Evolutionary conservation across 768 basidiomycete genomes (phyloP).

Genomic region (Lactifluus hygrophoroides): DNA sequence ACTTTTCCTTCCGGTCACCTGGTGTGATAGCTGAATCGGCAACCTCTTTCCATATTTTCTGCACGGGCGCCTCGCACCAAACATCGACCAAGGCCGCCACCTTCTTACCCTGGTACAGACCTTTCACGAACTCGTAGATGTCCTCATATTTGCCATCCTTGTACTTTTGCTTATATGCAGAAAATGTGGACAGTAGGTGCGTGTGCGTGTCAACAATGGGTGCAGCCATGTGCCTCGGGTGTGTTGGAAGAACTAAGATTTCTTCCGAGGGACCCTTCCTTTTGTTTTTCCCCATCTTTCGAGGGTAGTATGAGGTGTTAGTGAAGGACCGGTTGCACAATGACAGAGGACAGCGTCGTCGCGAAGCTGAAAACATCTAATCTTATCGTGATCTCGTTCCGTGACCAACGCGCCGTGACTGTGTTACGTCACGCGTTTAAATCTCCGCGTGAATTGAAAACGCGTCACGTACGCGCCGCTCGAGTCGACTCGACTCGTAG

Average conservation of each 20-base stretch:
- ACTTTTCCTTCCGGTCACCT: constrained; percentile 40
- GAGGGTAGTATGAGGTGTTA: background rate
- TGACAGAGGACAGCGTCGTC: background rate
- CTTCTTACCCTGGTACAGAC: constrained; percentile 46
- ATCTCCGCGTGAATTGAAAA: constrained; percentile 12
- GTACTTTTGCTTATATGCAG: constrained; percentile 54
- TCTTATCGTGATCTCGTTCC: background rate
- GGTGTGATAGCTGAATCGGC: constrained; percentile 58
- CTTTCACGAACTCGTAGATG: constrained; percentile 64
- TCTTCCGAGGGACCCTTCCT: constrained; percentile 15
- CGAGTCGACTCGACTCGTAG: no score
- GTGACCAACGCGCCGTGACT: constrained; percentile 15
- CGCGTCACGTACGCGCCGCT: background rate
- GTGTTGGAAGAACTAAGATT: constrained; percentile 10
- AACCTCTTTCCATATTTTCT: constrained; percentile 53
- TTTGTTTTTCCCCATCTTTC: constrained; percentile 19
- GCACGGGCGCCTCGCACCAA: constrained; percentile 79
- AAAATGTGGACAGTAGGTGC: constrained; percentile 69
- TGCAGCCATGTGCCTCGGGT: constrained; percentile 10
- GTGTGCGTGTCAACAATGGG: constrained; percentile 80
- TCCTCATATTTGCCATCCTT: constrained; percentile 42
- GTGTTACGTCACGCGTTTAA: constrained; percentile 20
- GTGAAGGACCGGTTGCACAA: background rate
- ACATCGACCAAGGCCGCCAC: constrained; percentile 74
- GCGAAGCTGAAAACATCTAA: background rate